Base-by-base conservation (phyloP, 2,329 filamentous ascomycete genomes). In the Talaromyces sp. region DNA sequence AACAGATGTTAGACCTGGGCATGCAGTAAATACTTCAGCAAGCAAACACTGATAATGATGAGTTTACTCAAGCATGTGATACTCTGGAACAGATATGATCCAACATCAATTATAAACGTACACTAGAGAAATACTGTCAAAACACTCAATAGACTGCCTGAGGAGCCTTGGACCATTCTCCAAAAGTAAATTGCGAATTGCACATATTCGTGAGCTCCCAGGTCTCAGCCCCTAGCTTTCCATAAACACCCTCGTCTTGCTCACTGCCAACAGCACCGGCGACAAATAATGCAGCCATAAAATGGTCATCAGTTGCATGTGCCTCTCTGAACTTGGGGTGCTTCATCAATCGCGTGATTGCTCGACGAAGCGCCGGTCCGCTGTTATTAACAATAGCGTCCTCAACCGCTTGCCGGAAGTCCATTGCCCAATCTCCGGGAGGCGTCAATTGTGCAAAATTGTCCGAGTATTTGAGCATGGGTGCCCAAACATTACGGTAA, bases 281-380 rank as follows among this genome's bases (percentile, higher is more conserved):
- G 0, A 88, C 83, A 75, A 90, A 90, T 70, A 87, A 79, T 3
- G 85, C 81, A 0, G 87, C 78, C 85, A 90, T 89, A 68, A 88
- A 90, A 71, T 90, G 88, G 72, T 90, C 89, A 70, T 91, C 88
- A 0, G 88, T 90, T 0, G 82, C 87, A 75, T 90, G 88, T 0
- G 89, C 88, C 69, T 90, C 87, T 17, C 88, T 77, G 70, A 84
- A 90, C 56, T 81, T 78, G 0, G 88, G 87, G 70, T 90, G 85
- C 78, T 90, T 90, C 87, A 90, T 90, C 69, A 90, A 71, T 35
- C 87, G 80, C 2, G 86, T 86, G 62, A 88, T 80, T 0, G 81
- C 84, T 2, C 84, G 78, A 2, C 86, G 75, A 58, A 90, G 72
- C 31, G 75, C 73, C 6, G 86, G 86, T 0, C 87, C 87, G 1